phyloP scores from a whole-genome alignment of 257 asterid genomes.

The Primulina tabacum region DNA sequence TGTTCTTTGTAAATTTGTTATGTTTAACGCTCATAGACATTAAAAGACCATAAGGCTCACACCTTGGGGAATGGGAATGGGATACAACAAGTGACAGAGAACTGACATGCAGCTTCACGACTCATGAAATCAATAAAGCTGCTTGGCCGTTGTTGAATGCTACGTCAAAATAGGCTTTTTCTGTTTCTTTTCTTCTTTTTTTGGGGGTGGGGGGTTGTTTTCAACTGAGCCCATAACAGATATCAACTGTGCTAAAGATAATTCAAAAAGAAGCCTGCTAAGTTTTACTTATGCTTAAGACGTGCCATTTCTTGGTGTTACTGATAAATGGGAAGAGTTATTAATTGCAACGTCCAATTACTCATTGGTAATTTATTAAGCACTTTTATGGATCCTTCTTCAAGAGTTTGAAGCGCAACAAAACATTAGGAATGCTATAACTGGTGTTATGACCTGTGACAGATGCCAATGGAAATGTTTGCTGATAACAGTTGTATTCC shows the following conservation, averaged over 20 bases:
- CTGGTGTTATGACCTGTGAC: conserved; percentile 4
- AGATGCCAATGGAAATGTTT: conserved; percentile 18
- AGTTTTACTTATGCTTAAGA: neutral
- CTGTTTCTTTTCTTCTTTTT: neutral
- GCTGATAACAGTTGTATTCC: neutral
- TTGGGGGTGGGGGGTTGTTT: neutral
- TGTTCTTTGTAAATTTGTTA: neutral
- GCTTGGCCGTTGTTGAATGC: neutral
- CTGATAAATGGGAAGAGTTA: neutral
- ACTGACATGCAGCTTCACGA: neutral
- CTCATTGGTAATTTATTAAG: neutral
- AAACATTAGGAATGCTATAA: conserved; percentile 9
- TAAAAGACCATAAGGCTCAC: neutral
- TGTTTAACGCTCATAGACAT: neutral
- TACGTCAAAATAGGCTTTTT: too few relatives aligned
- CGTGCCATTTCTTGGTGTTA: neutral
- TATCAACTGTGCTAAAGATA: neutral
- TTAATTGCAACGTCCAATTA: conserved; percentile 13
- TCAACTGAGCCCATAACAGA: neutral
- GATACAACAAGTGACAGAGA: neutral
- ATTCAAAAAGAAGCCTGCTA: neutral
- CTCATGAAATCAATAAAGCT: neutral
- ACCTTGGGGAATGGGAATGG: neutral
- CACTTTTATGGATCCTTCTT: neutral
- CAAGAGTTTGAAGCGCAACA: conserved; percentile 8